Conservation (phyloP, 2,329 filamentous ascomycete species). For the Zalaria obscura region DNA sequence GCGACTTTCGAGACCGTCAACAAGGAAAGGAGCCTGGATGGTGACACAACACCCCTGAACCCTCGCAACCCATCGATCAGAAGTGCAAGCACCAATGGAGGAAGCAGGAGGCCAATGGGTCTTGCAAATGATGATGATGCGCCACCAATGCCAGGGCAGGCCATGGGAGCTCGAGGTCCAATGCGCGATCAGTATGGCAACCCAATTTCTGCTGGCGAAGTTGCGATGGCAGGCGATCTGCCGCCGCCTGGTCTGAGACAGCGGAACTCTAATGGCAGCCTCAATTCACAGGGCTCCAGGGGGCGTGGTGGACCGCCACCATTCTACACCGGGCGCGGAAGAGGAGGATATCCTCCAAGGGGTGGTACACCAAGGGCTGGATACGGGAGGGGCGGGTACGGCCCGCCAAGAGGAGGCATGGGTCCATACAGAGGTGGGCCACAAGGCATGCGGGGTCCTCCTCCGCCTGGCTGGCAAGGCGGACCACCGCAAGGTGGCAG, state of each 20-base stretch:
- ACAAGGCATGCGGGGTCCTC: conserved; percentile 15
- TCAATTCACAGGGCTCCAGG: conserved; percentile 21
- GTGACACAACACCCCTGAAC: conserved; percentile 60
- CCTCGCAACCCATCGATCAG: conserved; percentile 45
- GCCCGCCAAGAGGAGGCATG: conserved; percentile 5
- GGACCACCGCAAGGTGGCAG: conserved; percentile 21
- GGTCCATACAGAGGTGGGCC: conserved; percentile 18
- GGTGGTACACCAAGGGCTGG: conserved; percentile 26
- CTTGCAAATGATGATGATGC: conserved; percentile 22
- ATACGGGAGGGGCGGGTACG: conserved; percentile 31
- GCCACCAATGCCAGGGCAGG: conserved; percentile 22
- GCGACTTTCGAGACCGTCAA: conserved; percentile 50
- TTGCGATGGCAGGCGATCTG: conserved; percentile 13
- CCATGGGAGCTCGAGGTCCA: conserved; percentile 19
- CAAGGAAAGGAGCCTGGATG: conserved; percentile 44
- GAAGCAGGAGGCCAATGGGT: conserved; percentile 20
- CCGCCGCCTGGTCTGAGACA: conserved; percentile 32
- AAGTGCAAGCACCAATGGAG: conserved; percentile 19
- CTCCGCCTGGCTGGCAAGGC: conserved; percentile 14
- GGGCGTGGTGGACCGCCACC: conserved; percentile 18
- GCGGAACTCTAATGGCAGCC: conserved; percentile 32
- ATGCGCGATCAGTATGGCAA: conserved; percentile 54
- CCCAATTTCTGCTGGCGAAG: conserved; percentile 22
- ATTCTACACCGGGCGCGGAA: conserved; percentile 11
- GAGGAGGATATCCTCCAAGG: conserved; percentile 12